A percentile compares a stretch with the other conserved stretches of the same genome.
phyloP scores from a whole-genome alignment of 305 asterid species.

The Withania somnifera region DNA sequence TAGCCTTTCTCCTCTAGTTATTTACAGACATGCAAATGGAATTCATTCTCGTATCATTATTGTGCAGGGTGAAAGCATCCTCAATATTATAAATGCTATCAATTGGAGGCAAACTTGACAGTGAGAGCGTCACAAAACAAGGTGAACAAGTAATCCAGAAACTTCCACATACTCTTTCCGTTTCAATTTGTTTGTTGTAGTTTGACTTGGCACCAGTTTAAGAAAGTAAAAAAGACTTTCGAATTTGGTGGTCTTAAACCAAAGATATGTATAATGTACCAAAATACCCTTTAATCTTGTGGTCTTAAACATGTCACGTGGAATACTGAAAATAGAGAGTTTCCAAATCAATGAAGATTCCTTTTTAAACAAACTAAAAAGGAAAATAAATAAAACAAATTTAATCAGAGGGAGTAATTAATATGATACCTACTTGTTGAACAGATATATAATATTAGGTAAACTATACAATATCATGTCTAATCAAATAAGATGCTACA shows the following conservation, averaged over 20 bases:
- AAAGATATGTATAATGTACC: not conserved
- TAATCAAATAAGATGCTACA: conserved; percentile 2
- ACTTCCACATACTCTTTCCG: not conserved
- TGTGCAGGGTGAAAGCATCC: not conserved
- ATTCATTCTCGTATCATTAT: not conserved
- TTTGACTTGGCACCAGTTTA: not conserved
- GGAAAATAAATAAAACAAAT: not conserved
- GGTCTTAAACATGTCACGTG: not conserved
- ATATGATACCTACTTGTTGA: not conserved
- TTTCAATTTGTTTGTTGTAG: not conserved
- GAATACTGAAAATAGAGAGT: not conserved
- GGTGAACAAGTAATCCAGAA: not conserved
- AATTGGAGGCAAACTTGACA: not conserved
- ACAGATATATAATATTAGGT: not conserved
- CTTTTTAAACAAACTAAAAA: not conserved
- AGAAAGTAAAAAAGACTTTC: not conserved
- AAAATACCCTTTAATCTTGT: not conserved
- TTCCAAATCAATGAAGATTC: not conserved
- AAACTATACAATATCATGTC: not conserved
- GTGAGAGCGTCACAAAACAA: not conserved
- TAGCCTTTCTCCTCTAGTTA: not conserved
- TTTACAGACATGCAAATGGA: not conserved
- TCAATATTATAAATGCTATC: not conserved
- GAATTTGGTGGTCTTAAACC: not conserved
- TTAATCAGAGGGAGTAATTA: not conserved